Base-by-base conservation (phyloP, 495 filamentous ascomycete genomes). In the Penicillium verhagenii region DNA sequence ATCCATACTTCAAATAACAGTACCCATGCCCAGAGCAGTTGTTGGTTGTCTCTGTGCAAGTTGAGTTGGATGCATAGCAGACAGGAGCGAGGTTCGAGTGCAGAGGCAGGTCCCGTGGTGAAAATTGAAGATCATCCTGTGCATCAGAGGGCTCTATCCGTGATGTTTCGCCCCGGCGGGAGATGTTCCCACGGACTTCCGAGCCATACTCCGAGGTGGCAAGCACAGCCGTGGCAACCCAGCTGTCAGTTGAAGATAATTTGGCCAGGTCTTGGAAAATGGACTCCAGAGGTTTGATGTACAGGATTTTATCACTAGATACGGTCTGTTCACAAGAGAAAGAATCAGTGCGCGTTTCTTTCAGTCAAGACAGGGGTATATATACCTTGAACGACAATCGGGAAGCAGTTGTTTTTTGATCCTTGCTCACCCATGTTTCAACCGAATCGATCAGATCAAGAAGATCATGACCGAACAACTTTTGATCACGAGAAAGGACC, bases 21-120 rank as follows among this genome's bases (percentile, higher is more conserved):
- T 60, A 57, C 26, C 92, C 92, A 72, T 91, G 92, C 45, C 84
- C 82, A 3, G 86, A 87, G 73, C 92, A 96, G 57, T 80, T 79
- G 63, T 80, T 78, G 13, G 92, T 96, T 42, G 71, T 64, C 33
- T 69, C 71, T 23, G 75, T 67, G 71, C 90, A 94, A 51, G 76
- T 72, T 18, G 82, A 78, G 53, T 82, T 72, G 8, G 79, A 82
- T 40, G 69, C 46, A 72, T 91, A 86, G 75, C 91, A 96, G 53
- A 81, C 52, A 10, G 72, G 71, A 6, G 64, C 52, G 14, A 71
- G 49, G 21, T 63, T 63, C 26, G 63, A 70, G 16, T 59, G 65
- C 10, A 59, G 14, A 2, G 45, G 18, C 19, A 54, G 29, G 25
- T 35, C 46, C 23, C 53, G 59, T 0, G 51, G 16, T 21, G 63